phyloP scores from a whole-genome alignment of 257 asterid genomes.

The Solanum chiquidenum region DNA sequence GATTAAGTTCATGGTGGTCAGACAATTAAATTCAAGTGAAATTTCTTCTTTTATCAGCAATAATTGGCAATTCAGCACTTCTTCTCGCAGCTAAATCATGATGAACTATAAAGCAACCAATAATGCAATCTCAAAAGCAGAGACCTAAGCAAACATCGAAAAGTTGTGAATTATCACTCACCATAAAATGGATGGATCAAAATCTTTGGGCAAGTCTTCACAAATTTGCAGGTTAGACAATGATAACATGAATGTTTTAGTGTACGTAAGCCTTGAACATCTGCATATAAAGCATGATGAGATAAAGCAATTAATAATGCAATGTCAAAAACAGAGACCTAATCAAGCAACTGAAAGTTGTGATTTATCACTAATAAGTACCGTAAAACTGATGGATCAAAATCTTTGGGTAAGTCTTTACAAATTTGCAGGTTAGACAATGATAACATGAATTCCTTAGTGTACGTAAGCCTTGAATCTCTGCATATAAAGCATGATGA shows the following conservation, averaged over 20 bases:
- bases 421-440: constrained; percentile 21
- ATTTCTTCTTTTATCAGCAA: background rate
- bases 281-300: background rate
- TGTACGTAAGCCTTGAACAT: background rate
- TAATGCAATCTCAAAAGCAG: background rate
- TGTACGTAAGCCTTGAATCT: background rate
- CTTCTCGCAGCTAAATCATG: background rate
- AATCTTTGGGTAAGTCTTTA: constrained; percentile 22
- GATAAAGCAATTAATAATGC: background rate
- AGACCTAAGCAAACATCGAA: background rate
- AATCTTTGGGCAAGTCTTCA: constrained; percentile 21
- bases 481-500: background rate
- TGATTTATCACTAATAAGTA: constrained; percentile 6
- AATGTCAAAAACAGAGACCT: background rate
- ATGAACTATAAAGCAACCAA: background rate
- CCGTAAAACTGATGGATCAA: constrained; percentile 23
- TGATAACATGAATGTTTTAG: constrained; percentile 27
- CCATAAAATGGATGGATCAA: constrained; percentile 22
- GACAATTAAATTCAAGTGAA: background rate
- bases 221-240: constrained; percentile 21
- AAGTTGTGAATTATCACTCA: constrained; percentile 1
- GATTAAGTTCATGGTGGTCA: background rate
- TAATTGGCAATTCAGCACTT: background rate
- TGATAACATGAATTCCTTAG: constrained; percentile 28
- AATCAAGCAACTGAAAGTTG: background rate